Conservation (phyloP, 768 basidiomycete species). For the Stropharia rugosoannulata region DNA sequence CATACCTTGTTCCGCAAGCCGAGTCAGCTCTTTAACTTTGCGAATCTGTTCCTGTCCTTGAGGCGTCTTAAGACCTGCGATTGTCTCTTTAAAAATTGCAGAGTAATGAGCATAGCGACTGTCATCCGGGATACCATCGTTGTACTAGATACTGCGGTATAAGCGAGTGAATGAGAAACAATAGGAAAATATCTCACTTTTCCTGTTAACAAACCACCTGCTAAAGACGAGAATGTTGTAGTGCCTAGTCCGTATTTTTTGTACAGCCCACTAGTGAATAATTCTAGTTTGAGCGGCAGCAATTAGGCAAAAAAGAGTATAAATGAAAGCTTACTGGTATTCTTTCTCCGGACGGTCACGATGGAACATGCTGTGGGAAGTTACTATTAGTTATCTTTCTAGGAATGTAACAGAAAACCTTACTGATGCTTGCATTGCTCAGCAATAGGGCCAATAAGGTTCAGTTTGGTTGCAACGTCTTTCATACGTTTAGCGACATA, state of each 20-base stretch:
- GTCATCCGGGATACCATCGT: slow-evolving; percentile 72
- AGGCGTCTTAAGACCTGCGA: slow-evolving; percentile 51
- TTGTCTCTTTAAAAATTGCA: slow-evolving; percentile 50
- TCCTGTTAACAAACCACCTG: slow-evolving; percentile 71
- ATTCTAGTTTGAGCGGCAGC: neutral
- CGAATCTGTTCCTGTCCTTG: slow-evolving; percentile 65
- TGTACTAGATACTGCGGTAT: slow-evolving; percentile 41
- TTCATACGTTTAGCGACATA: neutral
- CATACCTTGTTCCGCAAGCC: slow-evolving; percentile 55
- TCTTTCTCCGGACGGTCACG: slow-evolving; percentile 81
- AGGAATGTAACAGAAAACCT: slow-evolving; percentile 9
- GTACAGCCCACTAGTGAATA: slow-evolving; percentile 48
- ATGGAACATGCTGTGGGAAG: slow-evolving; percentile 59
- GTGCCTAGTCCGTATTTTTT: slow-evolving; percentile 68
- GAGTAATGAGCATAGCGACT: slow-evolving; percentile 64
- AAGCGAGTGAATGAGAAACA: neutral
- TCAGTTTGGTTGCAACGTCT: slow-evolving; percentile 68
- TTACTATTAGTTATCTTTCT: neutral
- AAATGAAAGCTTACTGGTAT: slow-evolving; percentile 47
- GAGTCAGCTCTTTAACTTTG: slow-evolving; percentile 68
- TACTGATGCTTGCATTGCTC: slow-evolving; percentile 77
- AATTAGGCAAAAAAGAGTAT: neutral
- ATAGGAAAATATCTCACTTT: slow-evolving; percentile 42
- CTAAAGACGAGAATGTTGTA: slow-evolving; percentile 74
- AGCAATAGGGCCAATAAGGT: slow-evolving; percentile 65